Evolutionary conservation across 495 filamentous ascomycete genomes (phyloP), one percentile per base, ranked within the genome.

Genomic region (Poronia punctata): DNA sequence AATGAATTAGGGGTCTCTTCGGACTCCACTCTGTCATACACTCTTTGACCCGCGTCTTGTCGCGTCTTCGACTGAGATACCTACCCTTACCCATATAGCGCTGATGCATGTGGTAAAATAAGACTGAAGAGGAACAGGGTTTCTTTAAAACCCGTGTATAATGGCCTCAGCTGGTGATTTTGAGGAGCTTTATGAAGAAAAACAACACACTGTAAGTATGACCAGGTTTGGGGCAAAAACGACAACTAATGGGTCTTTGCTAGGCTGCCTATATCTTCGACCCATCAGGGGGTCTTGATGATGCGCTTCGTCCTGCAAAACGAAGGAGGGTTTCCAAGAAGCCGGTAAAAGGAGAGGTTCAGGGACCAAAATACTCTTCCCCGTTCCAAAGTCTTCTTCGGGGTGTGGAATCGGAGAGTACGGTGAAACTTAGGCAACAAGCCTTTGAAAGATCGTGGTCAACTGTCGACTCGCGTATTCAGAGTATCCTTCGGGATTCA

Each of bases 251-350:
- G 18, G 2, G 16, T 33, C 11, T 36, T 12, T 33, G n/a, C 35
- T 45, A 89, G 83, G 74, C 71, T 23, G 78, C 83, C 37, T 88
- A 85, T 57, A 65, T 89, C 46, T 88, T 85, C 57, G 69, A 71
- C 27, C 75, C 78, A 10, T 58, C 62, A 33, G 62, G 68, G 42
- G 36, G 42, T 14, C 24, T 33, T 26, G 53, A 51, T 28, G 43
- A 45, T 20, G 39, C 53, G 31, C 65, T 66, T 48, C 74, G 79
- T 45, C 78, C 83, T 22, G 54, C 71, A 32, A 88, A 90, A 55
- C 69, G 78, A 36, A 72, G 83, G 40, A 82, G 76, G 50, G 62
- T 78, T 8, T 49, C 59, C 1, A 61, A 58, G 39, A 57, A 52
- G 10, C 46, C 52, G 23, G 49, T 55, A 24, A 54, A 56, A 22